Conservation (phyloP, 2,329 filamentous ascomycete species). For the Plenodomus tracheiphilus region DNA sequence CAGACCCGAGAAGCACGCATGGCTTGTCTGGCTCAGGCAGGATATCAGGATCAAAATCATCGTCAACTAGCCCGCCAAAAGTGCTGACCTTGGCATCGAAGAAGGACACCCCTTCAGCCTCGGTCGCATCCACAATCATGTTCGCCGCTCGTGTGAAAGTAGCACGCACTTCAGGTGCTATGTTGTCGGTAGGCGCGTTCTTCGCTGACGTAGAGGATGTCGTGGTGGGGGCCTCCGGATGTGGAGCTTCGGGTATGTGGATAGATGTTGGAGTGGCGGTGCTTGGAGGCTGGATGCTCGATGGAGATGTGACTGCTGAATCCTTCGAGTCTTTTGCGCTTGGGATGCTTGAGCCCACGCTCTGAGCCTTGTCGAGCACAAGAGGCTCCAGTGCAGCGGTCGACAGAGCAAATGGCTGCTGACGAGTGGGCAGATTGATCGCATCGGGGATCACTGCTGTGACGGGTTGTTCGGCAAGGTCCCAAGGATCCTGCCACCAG, state of each 20-base stretch:
- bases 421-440: constrained; percentile 17
- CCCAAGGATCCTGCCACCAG: constrained; percentile 39
- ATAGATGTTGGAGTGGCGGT: constrained; percentile 28
- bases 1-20: constrained; percentile 35
- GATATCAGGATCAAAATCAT: constrained; percentile 37
- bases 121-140: constrained; percentile 45
- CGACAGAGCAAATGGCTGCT: constrained; percentile 20
- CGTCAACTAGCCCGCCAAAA: constrained; percentile 43
- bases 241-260: constrained; percentile 15
- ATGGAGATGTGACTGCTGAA: constrained; percentile 19
- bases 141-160: constrained; percentile 43
- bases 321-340: constrained; percentile 24
- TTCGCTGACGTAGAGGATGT: constrained; percentile 28
- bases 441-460: constrained; percentile 15
- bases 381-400: constrained; percentile 18
- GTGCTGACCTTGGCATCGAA: constrained; percentile 45
- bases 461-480: constrained; percentile 18
- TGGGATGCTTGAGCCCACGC: constrained; percentile 23
- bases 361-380: constrained; percentile 19
- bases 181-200: constrained; percentile 23
- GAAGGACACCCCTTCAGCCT: constrained; percentile 43
- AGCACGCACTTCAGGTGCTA: constrained; percentile 36
- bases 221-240: constrained; percentile 23
- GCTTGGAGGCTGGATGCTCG: constrained; percentile 21
- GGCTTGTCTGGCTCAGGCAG: constrained; percentile 38